Evolutionary conservation across 805 yeast genomes (phyloP).

Genomic region (Ogataea pini): DNA sequence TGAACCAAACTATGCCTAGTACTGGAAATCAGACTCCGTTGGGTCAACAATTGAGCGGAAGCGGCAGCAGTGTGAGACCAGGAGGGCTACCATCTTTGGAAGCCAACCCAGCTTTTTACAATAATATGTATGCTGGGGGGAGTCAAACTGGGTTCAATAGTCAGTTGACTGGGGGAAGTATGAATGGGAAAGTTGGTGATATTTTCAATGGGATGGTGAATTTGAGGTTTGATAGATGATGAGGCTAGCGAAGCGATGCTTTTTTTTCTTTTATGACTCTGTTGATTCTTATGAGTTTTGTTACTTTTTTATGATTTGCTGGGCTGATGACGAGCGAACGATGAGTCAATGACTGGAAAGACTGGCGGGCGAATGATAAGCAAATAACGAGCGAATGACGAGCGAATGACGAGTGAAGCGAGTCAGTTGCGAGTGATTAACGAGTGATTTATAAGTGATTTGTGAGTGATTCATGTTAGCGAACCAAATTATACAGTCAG

Average conservation of each 20-base stretch:
- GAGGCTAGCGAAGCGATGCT: not conserved
- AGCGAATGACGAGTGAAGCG: no score
- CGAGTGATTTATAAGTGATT: no score
- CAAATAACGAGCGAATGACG: not conserved
- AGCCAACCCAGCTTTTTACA: slow-evolving; percentile 14
- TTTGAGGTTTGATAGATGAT: slow-evolving; percentile 29
- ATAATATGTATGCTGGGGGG: slow-evolving; percentile 4
- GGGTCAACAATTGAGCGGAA: slow-evolving; percentile 20
- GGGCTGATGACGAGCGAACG: no score
- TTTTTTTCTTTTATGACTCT: slow-evolving; percentile 17
- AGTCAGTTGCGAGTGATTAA: not conserved
- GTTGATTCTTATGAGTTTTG: not conserved
- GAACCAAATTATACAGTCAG: no score
- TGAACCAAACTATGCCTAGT: slow-evolving; percentile 1
- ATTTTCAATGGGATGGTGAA: slow-evolving; percentile 32
- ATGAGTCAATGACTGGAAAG: no score
- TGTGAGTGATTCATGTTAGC: no score
- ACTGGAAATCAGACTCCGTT: slow-evolving; percentile 19
- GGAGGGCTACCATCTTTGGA: slow-evolving; percentile 19
- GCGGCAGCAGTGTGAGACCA: slow-evolving; percentile 15
- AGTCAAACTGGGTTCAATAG: slow-evolving; percentile 24
- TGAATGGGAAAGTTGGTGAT: slow-evolving; percentile 27
- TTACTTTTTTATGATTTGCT: no score
- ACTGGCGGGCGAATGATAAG: no score
- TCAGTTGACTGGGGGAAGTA: slow-evolving; percentile 32